These are phyloP conservation scores for Pleurotus djamor DNA, from an alignment of 768 basidiomycete species.

Conservation along the genomic window DNA sequence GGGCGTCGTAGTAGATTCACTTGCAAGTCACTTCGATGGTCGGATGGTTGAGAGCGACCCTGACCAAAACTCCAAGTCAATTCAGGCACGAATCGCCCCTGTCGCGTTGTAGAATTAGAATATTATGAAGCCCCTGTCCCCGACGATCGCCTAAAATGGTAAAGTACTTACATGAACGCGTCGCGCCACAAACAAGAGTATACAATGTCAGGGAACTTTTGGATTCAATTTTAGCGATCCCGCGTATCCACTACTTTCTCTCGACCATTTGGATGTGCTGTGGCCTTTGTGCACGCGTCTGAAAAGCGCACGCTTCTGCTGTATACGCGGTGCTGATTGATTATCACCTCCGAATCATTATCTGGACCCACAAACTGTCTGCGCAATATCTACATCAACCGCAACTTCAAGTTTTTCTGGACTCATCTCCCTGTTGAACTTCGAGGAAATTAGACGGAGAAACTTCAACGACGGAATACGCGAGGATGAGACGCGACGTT, in stretches of 20 bases:
- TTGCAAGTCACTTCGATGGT: not conserved
- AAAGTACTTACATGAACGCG: not conserved
- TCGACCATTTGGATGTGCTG: too few species aligned
- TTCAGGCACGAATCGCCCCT: not conserved
- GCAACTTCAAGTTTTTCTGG: not conserved
- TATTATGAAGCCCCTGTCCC: too few species aligned
- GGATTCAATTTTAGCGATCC: not conserved
- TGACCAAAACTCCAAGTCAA: not conserved
- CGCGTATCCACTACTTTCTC: too few species aligned
- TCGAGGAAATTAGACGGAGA: not conserved
- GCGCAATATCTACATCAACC: too few species aligned
- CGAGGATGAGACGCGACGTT: not conserved
- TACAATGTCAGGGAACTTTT: not conserved
- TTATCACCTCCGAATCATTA: too few species aligned
- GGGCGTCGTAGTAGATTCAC: not conserved
- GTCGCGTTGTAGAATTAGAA: not conserved
- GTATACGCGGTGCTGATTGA: too few species aligned
- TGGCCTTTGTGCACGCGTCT: too few species aligned
- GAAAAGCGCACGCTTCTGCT: too few species aligned
- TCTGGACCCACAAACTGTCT: too few species aligned
- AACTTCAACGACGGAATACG: not conserved
- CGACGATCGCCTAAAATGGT: not conserved
- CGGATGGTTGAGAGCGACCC: not conserved
- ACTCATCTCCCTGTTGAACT: not conserved
- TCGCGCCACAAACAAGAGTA: conserved; percentile 4